Evolutionary conservation across 2,329 filamentous ascomycete species (phyloP).

Genomic region (Sporothrix inflata): DNA sequence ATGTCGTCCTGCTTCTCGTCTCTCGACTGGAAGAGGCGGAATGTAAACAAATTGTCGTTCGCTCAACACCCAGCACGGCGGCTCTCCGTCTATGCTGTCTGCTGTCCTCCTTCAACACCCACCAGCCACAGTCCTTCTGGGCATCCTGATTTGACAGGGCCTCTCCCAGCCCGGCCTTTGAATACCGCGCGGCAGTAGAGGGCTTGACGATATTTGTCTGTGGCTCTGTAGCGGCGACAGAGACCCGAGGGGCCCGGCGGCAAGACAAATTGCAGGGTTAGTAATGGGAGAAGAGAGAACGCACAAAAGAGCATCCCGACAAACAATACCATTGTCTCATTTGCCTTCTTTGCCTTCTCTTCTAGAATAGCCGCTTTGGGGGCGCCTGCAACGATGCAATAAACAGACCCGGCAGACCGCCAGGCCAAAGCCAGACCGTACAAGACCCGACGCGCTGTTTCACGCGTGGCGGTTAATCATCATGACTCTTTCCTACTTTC

Average conservation of each 20-base stretch:
- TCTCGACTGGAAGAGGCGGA: neutral
- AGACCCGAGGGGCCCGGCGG: neutral
- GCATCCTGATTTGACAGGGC: slow-evolving; percentile 2
- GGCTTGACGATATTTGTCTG: neutral
- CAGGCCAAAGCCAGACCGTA: neutral
- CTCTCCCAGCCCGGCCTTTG: neutral
- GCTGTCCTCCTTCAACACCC: neutral
- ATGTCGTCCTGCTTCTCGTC: neutral
- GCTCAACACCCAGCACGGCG: neutral
- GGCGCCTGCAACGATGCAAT: neutral
- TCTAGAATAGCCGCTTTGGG: slow-evolving; percentile 2
- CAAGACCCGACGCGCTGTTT: neutral
- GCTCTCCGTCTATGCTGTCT: neutral
- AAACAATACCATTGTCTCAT: neutral
- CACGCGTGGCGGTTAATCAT: neutral
- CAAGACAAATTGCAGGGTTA: neutral
- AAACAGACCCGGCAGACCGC: neutral
- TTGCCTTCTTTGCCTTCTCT: neutral
- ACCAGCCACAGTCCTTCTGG: neutral
- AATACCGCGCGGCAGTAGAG: slow-evolving; percentile 15
- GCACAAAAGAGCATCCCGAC: neutral
- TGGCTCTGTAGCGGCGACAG: neutral
- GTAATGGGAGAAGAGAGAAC: neutral
- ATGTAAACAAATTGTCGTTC: neutral
- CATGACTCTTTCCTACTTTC: neutral